Evolutionary conservation across 2,329 filamentous ascomycete species (phyloP), one percentile per base, ranked within the genome.

Genomic region (Fusarium floridanum): DNA sequence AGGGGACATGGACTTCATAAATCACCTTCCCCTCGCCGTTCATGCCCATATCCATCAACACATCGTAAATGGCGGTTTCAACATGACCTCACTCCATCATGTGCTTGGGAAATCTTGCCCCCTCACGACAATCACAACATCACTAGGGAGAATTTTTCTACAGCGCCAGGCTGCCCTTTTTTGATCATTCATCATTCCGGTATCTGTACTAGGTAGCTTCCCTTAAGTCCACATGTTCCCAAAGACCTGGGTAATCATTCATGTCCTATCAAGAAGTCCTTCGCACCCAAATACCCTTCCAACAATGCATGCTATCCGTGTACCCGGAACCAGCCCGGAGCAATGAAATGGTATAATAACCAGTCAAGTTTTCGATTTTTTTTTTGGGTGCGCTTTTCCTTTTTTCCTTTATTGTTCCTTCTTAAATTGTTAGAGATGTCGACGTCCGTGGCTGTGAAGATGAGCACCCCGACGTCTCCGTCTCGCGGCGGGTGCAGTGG

Each of bases 271-370:
- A 81, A 79, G 76, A 81, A 73, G 76, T 74, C 74, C 72, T 75
- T 74, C 74, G 71, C 79, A 80, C 71, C 78, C 78, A 82, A 81
- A 83, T 82, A 74, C 81, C 78, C 76, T 77, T 69, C 74, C 77
- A 82, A 81, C 77, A 78, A 81, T 80, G 77, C 78, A 81, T 79
- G 77, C 77, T 79, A 77, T 76, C 74, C 75, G 68, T 78, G 76
- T 68, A 77, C 77, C 82, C 76, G 82, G 83, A 81, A 67, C 83
- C 83, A 73, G 82, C 81, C 83, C 82, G 82, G 81, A 80, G 77
- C 56, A 71, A 57, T 64, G 45, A 71, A 75, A 67, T 69, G 17
- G 48, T 55, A 14, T 37, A 64, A 70, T 73, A 80, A 76, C 71
- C 65, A 67, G 61, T 67, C 22, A 62, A 68, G 57, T 67, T 70